Evolutionary conservation across 495 filamentous ascomycete species (phyloP).

Genomic region (Glonium stellatum): DNA sequence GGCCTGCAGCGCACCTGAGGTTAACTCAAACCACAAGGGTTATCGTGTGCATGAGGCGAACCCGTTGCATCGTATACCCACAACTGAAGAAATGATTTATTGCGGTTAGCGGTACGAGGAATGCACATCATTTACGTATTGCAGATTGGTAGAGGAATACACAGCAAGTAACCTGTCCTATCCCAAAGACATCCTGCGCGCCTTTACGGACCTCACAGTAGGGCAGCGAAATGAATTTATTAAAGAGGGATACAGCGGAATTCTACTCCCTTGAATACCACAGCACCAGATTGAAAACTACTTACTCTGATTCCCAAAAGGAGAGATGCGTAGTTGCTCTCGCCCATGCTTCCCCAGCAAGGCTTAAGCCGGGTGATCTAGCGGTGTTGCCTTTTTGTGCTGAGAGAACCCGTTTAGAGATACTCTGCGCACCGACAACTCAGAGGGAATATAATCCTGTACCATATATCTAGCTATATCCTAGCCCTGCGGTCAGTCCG

Average conservation of each 20-base stretch:
- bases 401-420: too few relatives aligned
- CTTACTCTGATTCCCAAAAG: neutral
- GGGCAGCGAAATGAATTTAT: neutral
- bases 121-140: neutral
- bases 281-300: neutral
- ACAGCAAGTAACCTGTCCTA: neutral
- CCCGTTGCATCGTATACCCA: neutral
- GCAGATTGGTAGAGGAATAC: neutral
- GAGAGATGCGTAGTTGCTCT: neutral
- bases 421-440: too few relatives aligned
- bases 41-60: neutral
- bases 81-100: too few relatives aligned
- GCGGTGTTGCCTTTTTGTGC: neutral
- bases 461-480: too few relatives aligned
- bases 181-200: neutral
- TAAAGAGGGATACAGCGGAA: neutral
- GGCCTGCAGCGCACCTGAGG: neutral
- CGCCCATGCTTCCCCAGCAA: neutral
- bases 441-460: too few relatives aligned
- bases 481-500: too few relatives aligned
- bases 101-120: too few relatives aligned
- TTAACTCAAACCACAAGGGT: neutral
- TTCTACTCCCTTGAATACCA: neutral
- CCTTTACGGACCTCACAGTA: neutral
- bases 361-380: neutral